phyloP scores from a whole-genome alignment of 129 eudicot genomes.

The Escallonia herrerae region DNA sequence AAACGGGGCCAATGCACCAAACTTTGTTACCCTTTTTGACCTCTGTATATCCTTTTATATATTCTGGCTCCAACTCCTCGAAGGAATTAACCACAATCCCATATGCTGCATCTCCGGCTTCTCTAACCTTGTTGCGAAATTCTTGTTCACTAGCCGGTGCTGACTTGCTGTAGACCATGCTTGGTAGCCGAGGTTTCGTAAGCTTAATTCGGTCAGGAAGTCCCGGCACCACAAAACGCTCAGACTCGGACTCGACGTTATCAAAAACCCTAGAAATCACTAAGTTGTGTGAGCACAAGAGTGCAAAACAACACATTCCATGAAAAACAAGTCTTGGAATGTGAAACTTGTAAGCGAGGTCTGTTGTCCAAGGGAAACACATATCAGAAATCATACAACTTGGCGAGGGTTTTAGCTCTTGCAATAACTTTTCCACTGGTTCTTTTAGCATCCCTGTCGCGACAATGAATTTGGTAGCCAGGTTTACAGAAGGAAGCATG shows the following conservation, averaged over 20 bases:
- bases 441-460: conserved; percentile 28
- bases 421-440: conserved; percentile 17
- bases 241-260: conserved; percentile 12
- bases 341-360: conserved; percentile 13
- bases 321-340: conserved; percentile 41
- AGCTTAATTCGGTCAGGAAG: conserved; percentile 33
- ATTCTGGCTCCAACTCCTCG: conserved; percentile 43
- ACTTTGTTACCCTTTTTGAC: conserved; percentile 14
- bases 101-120: conserved; percentile 26
- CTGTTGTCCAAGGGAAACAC: conserved; percentile 31
- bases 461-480: conserved; percentile 9
- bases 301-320: conserved; percentile 38
- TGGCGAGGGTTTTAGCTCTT: conserved; percentile 19
- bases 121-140: neutral
- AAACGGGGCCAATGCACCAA: conserved; percentile 68
- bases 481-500: conserved; percentile 21
- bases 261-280: neutral
- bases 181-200: conserved; percentile 21
- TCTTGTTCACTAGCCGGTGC: neutral
- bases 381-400: conserved; percentile 41
- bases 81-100: conserved; percentile 44
- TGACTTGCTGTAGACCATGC: neutral
- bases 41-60: conserved; percentile 25
- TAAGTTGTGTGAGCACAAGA: conserved; percentile 13
- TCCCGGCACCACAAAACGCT: conserved; percentile 36